Conservation (phyloP, 208 protist species). For the Porcisia hertigi region DNA sequence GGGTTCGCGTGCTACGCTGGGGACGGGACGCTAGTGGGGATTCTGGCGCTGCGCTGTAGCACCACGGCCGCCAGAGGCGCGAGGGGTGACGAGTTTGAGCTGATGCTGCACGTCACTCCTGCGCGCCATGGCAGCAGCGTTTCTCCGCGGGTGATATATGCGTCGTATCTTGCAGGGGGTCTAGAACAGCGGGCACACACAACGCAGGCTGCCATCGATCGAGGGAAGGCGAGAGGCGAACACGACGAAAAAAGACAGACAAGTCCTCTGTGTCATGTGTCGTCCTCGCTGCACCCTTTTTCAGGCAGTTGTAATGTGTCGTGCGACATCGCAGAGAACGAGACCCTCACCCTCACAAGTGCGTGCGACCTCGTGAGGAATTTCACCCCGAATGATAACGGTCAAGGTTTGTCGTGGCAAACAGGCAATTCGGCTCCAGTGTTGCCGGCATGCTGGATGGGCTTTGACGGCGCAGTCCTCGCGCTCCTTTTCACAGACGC, state of each 20-base stretch:
- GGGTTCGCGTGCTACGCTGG: constrained; percentile 71
- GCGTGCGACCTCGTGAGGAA: constrained; percentile 32
- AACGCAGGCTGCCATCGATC: background rate
- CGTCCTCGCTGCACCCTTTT: constrained; percentile 4
- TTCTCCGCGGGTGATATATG: constrained; percentile 26
- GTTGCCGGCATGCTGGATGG: constrained; percentile 60
- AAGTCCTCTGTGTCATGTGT: constrained; percentile 12
- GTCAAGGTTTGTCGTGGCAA: background rate
- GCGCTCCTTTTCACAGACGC: constrained; percentile 55
- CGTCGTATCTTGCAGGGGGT: constrained; percentile 30
- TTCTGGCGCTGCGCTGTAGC: constrained; percentile 57
- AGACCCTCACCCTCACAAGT: constrained; percentile 40
- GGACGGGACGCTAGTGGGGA: constrained; percentile 37
- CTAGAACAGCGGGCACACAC: constrained; percentile 20
- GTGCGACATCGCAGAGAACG: constrained; percentile 12
- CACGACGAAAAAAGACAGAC: background rate
- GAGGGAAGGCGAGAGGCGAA: background rate
- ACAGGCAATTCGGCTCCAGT: background rate
- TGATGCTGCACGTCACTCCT: constrained; percentile 23
- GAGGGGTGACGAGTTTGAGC: constrained; percentile 34
- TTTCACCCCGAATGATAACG: constrained; percentile 28
- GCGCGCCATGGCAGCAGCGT: constrained; percentile 16
- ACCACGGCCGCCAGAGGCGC: constrained; percentile 19
- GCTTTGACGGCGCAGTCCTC: constrained; percentile 42
- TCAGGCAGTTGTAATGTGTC: background rate